These are phyloP conservation scores for Fraxinus sp. DNA, from an alignment of 305 asterid genomes.

Conservation along the genomic window DNA sequence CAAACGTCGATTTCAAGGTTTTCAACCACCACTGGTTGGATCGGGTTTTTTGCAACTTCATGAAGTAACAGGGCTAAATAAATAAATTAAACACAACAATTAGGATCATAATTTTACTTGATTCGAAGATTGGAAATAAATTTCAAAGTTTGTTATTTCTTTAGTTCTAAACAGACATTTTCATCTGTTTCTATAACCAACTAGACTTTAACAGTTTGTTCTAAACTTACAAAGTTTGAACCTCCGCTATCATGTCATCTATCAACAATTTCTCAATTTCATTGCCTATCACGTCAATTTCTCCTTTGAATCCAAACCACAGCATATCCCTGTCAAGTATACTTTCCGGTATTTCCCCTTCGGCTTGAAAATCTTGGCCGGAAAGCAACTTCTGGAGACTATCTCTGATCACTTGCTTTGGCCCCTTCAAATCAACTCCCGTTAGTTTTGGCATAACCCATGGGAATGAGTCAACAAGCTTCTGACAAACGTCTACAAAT, in stretches of 20 bases:
- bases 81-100: background rate
- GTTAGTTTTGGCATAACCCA: conserved; percentile 44
- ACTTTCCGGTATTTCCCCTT: conserved; percentile 31
- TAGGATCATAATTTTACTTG: background rate
- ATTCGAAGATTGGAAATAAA: conserved; percentile 16
- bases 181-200: conserved; percentile 31
- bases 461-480: conserved; percentile 38
- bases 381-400: conserved; percentile 35
- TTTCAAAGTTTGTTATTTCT: conserved; percentile 21
- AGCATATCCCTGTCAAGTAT: conserved; percentile 55
- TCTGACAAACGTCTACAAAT: conserved; percentile 40
- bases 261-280: conserved; percentile 64
- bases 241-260: conserved; percentile 64
- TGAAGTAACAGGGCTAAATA: background rate
- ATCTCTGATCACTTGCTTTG: conserved; percentile 28
- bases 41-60: background rate
- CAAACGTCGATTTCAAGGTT: background rate
- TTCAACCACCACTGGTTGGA: background rate
- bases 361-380: conserved; percentile 24
- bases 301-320: conserved; percentile 51
- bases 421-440: conserved; percentile 26
- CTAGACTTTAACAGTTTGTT: conserved; percentile 27
- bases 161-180: conserved; percentile 21
- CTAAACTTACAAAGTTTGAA: conserved; percentile 34
- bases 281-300: conserved; percentile 50